Evolutionary conservation across 2,329 filamentous ascomycete genomes (phyloP), one percentile per base, ranked within the genome.

Genomic region (Trichoderma semiorbis): DNA sequence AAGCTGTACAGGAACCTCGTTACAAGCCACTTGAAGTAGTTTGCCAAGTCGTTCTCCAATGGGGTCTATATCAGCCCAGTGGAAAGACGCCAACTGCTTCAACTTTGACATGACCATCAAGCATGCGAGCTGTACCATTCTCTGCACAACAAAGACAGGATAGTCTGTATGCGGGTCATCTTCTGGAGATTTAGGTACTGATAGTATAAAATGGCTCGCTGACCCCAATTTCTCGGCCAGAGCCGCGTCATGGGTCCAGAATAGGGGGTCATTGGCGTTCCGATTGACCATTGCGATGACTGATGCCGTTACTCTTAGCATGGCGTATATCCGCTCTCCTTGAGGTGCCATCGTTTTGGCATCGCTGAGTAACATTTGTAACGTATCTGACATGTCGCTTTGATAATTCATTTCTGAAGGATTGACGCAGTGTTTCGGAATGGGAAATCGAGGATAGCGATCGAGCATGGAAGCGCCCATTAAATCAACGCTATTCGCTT

Each of bases 71-170:
- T 68, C 65, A 3, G 53, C 65, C 24, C 65, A 68, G n/a, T 68
- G 65, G 14, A 68, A 68, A 8, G 53, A 58, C 32, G 65, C 65
- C 39, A 43, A 6, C 26, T 36, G 53, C 34, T 68, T 68, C 32
- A 68, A 7, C 26, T 47, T 55, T 7, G 65, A 68, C 4, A 68
- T 32, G n/a, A 68, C 43, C 53, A 68, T 47, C 18, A 68, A 24
- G 34, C 65, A 68, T 3, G 65, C 65, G n/a, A 68, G 65, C 24
- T 68, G 65, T 6, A 68, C 65, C 53, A 68, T 68, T 47, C 65
- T 60, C n/a, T 68, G 53, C 12, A 68, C 24, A 18, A 32, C 3
- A 14, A 60, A 68, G 26, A 60, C 12, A 1, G 65, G 11, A 16
- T 43, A 16, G 18, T 60, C 53, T 5, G 26, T 21, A 10, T 60